These are phyloP conservation scores for Pseudogymnoascus sp. DNA, from an alignment of 2,329 filamentous ascomycete species.

Conservation along the genomic window DNA sequence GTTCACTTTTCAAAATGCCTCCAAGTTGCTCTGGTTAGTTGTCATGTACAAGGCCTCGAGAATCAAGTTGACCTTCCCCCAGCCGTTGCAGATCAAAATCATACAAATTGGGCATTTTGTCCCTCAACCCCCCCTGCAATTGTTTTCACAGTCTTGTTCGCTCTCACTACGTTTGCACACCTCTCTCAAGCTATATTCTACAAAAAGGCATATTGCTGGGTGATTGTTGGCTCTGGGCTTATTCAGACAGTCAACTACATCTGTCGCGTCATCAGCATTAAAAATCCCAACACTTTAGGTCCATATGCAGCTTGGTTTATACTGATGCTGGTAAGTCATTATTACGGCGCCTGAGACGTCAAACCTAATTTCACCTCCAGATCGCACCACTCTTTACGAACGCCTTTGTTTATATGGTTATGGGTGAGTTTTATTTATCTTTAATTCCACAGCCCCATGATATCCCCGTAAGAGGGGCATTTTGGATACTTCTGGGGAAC, in stretches of 20 bases:
- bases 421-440: conserved; percentile 8
- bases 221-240: conserved; percentile 14
- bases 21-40: not conserved
- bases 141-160: conserved; percentile 29
- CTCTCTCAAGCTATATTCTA: conserved; percentile 27
- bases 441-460: not conserved
- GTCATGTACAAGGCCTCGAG: not conserved
- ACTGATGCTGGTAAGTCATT: conserved; percentile 15
- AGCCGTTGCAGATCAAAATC: not conserved
- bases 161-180: conserved; percentile 26
- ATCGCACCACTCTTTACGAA: conserved; percentile 23
- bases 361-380: not conserved
- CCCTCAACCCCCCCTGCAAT: conserved; percentile 28
- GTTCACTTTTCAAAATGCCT: not conserved
- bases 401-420: conserved; percentile 24
- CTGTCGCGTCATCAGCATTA: conserved; percentile 18
- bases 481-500: not conserved
- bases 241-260: conserved; percentile 16
- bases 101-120: conserved; percentile 16
- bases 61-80: not conserved
- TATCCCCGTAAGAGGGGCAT: not conserved
- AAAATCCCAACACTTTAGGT: conserved; percentile 24
- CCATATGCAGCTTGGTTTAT: conserved; percentile 18
- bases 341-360: not conserved
- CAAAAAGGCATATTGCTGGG: conserved; percentile 24